Base-by-base conservation (phyloP, 768 basidiomycete genomes). In the Gloeostereum incarnatum region DNA sequence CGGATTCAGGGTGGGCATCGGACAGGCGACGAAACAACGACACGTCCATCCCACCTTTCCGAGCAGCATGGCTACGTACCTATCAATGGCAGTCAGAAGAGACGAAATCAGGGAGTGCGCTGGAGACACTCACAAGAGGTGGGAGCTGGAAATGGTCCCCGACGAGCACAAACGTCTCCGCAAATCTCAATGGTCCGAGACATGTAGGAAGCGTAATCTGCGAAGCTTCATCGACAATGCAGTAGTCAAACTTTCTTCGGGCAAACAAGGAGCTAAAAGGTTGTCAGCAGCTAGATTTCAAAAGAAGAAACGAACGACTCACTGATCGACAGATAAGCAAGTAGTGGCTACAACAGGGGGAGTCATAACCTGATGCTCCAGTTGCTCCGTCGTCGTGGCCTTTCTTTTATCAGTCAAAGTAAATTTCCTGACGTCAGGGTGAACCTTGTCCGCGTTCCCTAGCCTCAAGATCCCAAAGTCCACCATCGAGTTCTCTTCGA, bases 61-160 rank as follows among this genome's bases (percentile, higher is more conserved):
- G 78, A 0, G 96, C 94, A 9, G 69, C 71, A 1, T 60, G 65
- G 51, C 85, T 91, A 36, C 83, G 81, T 21, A 96, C 89, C 90
- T 93, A 35, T n/a, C n/a, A 10, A 23, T 16, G 5, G 7, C 19
- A 36, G 26, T 37, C 36, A 41, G 33, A 19, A 32, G 5, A 24
- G 17, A 30, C 14, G 1, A 20, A 21, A 29, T 22, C 29, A 26
- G 13, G 5, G 16, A 31, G 19, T 11, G n/a, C 8, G 2, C 14
- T 32, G 7, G 34, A 38, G 22, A 16, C 2, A 48, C 72, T 41
- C 48, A 94, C 94, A 27, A 98, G 71, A 0, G 96, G 96, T 7
- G 94, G 94, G 2, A 99, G 76, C 51, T 99, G 96, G 62, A 84
- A 90, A 60, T 99, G 96, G 53, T 98, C 96, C 5, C 96, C 96